Conservation (phyloP, 2,329 filamentous ascomycete species). For the Pyricularia sp. region DNA sequence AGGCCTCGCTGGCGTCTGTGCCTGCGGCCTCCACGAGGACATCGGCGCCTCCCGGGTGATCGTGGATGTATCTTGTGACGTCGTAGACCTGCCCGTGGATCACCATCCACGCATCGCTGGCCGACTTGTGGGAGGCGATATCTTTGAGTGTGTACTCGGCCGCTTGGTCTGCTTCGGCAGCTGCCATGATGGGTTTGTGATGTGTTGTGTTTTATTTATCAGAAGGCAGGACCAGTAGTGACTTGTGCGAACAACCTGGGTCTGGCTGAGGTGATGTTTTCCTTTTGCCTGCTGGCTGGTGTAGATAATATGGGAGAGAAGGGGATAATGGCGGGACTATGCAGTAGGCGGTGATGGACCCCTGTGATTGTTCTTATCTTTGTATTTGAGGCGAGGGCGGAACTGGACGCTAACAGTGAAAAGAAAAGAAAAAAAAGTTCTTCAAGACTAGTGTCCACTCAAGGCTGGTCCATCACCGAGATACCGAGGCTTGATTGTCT, state of each 20-base stretch:
- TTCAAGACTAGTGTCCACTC: background rate
- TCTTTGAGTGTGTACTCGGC: constrained; percentile 25
- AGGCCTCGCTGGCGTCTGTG: constrained; percentile 49
- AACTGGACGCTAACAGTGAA: background rate
- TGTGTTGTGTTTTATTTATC: too few species aligned
- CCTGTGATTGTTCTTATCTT: background rate
- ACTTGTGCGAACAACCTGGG: background rate
- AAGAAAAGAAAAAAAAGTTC: background rate
- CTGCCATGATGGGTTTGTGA: background rate
- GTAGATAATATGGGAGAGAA: background rate
- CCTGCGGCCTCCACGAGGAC: constrained; percentile 1
- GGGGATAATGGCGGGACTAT: background rate
- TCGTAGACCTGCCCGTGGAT: constrained; percentile 72
- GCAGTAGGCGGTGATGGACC: background rate
- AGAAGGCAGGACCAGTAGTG: background rate
- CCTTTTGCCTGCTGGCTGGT: background rate
- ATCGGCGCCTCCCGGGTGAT: constrained; percentile 84
- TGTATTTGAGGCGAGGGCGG: background rate
- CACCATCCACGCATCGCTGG: constrained; percentile 41
- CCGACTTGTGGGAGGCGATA: constrained; percentile 38
- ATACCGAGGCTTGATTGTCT: background rate
- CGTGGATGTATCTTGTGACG: constrained; percentile 80
- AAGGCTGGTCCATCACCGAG: background rate
- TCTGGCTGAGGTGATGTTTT: background rate
- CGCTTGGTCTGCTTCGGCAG: background rate